Evolutionary conservation across 2,329 filamentous ascomycete species (phyloP).

Genomic region (Coniochaeta sp.): DNA sequence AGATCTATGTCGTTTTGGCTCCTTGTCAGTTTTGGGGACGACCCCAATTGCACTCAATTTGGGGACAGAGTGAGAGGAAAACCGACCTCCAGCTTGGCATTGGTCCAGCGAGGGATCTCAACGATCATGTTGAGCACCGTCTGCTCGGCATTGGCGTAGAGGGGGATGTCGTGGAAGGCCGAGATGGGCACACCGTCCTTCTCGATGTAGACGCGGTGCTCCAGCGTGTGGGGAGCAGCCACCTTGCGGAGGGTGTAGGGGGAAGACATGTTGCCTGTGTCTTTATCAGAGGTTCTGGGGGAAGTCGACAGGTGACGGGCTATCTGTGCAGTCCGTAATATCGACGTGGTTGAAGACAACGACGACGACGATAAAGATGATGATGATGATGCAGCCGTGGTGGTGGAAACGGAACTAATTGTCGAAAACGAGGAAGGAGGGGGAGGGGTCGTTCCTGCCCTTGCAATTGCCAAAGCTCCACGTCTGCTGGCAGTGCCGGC

Average conservation of each 20-base stretch:
- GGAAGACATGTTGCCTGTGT: constrained; percentile 29
- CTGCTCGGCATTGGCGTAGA: constrained; percentile 94
- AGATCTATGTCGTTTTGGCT: constrained; percentile 57
- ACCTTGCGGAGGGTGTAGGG: constrained; percentile 78
- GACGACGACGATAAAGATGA: constrained; percentile 7
- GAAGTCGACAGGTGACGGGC: constrained; percentile 44
- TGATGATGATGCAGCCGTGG: background rate
- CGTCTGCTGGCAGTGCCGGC: constrained; percentile 8
- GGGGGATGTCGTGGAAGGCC: constrained; percentile 96
- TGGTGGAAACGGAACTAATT: background rate
- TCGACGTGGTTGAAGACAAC: constrained; percentile 32
- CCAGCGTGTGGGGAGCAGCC: constrained; percentile 82
- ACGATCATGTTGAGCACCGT: constrained; percentile 98
- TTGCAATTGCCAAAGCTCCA: constrained; percentile 7
- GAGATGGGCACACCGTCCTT: constrained; percentile 92
- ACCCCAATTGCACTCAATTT: background rate
- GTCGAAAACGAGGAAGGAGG: background rate
- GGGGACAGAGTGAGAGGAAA: background rate
- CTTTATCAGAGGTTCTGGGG: constrained; percentile 10
- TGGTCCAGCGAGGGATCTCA: constrained; percentile 99
- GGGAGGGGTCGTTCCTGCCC: constrained; percentile 12
- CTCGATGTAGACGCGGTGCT: constrained; percentile 97
- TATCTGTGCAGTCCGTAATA: constrained; percentile 43
- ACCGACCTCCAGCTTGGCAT: constrained; percentile 95
- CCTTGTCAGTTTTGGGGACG: background rate